A percentile compares a stretch with the other conserved stretches of the same genome.
Conservation (phyloP, 2,329 filamentous ascomycete species). For the Acephala macrosclerotiorum region DNA sequence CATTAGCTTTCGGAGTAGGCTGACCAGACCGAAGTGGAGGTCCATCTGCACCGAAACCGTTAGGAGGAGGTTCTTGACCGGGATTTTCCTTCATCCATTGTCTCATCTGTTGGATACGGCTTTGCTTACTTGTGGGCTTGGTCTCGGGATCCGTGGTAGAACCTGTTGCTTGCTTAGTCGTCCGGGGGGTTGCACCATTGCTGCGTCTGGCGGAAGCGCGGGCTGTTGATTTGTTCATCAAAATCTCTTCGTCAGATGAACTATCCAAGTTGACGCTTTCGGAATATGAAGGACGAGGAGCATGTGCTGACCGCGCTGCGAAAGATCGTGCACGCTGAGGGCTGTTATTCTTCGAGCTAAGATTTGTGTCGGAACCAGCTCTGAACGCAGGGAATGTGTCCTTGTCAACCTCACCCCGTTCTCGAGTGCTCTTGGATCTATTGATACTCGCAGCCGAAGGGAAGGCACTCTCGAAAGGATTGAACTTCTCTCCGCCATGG, state of each 20-base stretch:
- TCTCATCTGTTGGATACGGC: conserved; percentile 24
- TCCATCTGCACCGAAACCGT: conserved; percentile 35
- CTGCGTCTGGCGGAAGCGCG: conserved; percentile 13
- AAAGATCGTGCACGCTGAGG: conserved; percentile 30
- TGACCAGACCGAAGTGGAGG: conserved; percentile 30
- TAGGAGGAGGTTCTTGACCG: conserved; percentile 28
- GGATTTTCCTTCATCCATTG: conserved; percentile 33
- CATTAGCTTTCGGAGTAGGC: conserved; percentile 26
- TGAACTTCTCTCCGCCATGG: conserved; percentile 64
- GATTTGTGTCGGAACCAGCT: conserved; percentile 40
- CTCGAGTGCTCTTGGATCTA: conserved; percentile 42
- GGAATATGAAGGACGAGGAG: conserved; percentile 3
- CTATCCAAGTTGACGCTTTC: conserved; percentile 18
- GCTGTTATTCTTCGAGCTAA: conserved; percentile 24
- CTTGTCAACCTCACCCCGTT: conserved; percentile 22
- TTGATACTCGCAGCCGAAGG: conserved; percentile 37
- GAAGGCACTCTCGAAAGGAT: conserved; percentile 56
- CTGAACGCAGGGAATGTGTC: conserved; percentile 28
- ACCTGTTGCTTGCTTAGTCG: conserved; percentile 10
- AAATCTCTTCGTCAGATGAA: conserved; percentile 27
- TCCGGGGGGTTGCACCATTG: conserved; percentile 25
- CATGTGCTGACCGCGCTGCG: conserved; percentile 21
- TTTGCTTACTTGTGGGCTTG: conserved; percentile 33
- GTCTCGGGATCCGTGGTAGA: conserved; percentile 14
- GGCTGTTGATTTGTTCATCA: conserved; percentile 18